Evolutionary conservation across 169 alveolate genomes (phyloP), one percentile per base, ranked within the genome.

Genomic region (Plasmodium vivax): DNA sequence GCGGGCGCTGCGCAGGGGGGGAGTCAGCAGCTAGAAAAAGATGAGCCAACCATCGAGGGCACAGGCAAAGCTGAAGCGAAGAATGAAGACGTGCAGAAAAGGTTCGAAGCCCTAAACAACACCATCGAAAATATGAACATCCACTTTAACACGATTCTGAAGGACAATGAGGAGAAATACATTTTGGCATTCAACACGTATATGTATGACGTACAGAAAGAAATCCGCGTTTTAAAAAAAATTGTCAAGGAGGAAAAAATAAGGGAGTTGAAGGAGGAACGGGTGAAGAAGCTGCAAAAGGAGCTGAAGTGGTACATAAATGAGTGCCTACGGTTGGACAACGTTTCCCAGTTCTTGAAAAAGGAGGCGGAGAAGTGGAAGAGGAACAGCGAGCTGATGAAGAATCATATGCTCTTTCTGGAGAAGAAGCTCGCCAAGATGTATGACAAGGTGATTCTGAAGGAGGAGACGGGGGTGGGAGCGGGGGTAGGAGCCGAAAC

Each of bases 341-440:
- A 80, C 34, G 74, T 88, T 36, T 88, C 94, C 8, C 84, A 88
- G 47, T 88, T 74, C 47, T 88, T 88, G 54, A 88, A 88, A 80
- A 88, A 88, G 51, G 94, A 88, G 51, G 94, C 94, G n/a, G 94
- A 88, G 51, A 88, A 88, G n/a, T 88, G 94, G 94, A 88, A 88
- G 74, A 77, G 94, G 75, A 88, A 88, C 54, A 88, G 94, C 38
- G 90, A 77, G 43, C 94, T 88, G 30, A 88, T 88, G 94, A 88
- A 88, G 72, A 80, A 41, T 41, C 94, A 88, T 36, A 88, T 88
- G 94, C 19, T 88, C 19, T 88, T 80, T 68, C 68, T 88, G 54
- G 94, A 88, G 82, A 58, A 62, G 82, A 88, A 88, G 54, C 54
- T 88, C n/a, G 41, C 87, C 47, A 88, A 88, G 47, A 41, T 68